phyloP scores from a whole-genome alignment of 805 yeast genomes.

The Candida hungchunana region DNA sequence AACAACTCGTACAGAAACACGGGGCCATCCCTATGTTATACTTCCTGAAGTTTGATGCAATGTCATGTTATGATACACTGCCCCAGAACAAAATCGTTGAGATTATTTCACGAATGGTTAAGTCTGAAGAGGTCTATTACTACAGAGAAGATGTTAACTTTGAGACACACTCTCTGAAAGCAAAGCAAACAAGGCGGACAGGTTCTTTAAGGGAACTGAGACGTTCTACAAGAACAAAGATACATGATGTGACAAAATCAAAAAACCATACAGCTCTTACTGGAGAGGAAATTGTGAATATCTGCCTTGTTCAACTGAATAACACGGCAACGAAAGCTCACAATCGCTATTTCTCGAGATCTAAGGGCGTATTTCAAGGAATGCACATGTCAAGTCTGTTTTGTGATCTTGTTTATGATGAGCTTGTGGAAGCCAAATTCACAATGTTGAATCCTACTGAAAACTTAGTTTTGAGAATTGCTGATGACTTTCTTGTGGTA shows the following conservation, averaged over 20 bases:
- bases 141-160: neutral
- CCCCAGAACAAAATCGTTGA: slow-evolving; percentile 41
- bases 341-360: slow-evolving; percentile 40
- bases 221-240: no score
- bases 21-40: slow-evolving; percentile 36
- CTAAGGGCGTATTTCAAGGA: slow-evolving; percentile 81
- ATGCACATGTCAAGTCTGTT: slow-evolving; percentile 68
- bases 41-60: slow-evolving; percentile 70
- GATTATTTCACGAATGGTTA: slow-evolving; percentile 31
- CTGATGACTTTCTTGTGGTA: slow-evolving; percentile 82
- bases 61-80: slow-evolving; percentile 71
- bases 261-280: slow-evolving; percentile 27
- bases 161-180: slow-evolving; percentile 2
- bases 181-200: neutral
- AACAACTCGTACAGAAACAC: slow-evolving; percentile 14
- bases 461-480: slow-evolving; percentile 54
- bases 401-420: slow-evolving; percentile 70
- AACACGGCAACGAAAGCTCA: slow-evolving; percentile 42
- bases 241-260: neutral
- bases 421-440: slow-evolving; percentile 39
- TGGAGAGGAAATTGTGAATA: slow-evolving; percentile 40
- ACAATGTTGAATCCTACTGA: slow-evolving; percentile 22
- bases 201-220: neutral
- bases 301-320: slow-evolving; percentile 50
- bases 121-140: slow-evolving; percentile 15